Evolutionary conservation across 371 early-diverging fungal species (phyloP).

Genomic region (Lichtheimia ramosa): DNA sequence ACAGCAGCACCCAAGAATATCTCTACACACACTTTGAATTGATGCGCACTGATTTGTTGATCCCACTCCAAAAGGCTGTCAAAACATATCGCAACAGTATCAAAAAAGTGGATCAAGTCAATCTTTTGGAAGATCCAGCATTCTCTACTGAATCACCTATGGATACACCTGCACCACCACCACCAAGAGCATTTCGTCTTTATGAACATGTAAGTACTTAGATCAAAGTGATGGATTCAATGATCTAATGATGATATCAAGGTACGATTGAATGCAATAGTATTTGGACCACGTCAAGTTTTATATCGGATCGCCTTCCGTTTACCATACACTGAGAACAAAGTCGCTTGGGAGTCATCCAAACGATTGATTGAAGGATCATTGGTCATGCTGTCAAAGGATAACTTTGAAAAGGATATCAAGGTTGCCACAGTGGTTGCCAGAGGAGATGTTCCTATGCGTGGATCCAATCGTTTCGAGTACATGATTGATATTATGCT

Average conservation of each 20-base stretch:
- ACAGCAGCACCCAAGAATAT: conserved; percentile 56
- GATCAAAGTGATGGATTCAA: background rate
- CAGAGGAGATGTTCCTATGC: conserved; percentile 52
- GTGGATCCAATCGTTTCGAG: conserved; percentile 43
- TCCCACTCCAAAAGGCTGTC: conserved; percentile 58
- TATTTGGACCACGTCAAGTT: conserved; percentile 49
- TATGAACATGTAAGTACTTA: conserved; percentile 36
- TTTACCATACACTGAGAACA: conserved; percentile 40
- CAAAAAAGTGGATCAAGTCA: conserved; percentile 7
- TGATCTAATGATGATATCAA: conserved; percentile 8
- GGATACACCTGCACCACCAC: background rate
- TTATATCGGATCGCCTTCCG: conserved; percentile 58
- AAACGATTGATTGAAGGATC: conserved; percentile 62
- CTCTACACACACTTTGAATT: conserved; percentile 66
- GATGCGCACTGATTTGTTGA: conserved; percentile 62
- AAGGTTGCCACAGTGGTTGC: conserved; percentile 61
- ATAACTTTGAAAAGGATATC: conserved; percentile 51
- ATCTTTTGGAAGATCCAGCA: background rate
- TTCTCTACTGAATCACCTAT: background rate
- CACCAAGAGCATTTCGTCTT: conserved; percentile 18
- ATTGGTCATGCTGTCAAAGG: conserved; percentile 53
- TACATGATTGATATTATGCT: conserved; percentile 53
- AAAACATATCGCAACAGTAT: conserved; percentile 32
- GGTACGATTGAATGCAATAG: conserved; percentile 56
- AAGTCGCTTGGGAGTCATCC: conserved; percentile 53